These are phyloP conservation scores for Apostasia shenzhenica DNA, from an alignment of 106 monocot species.

Conservation along the genomic window DNA sequence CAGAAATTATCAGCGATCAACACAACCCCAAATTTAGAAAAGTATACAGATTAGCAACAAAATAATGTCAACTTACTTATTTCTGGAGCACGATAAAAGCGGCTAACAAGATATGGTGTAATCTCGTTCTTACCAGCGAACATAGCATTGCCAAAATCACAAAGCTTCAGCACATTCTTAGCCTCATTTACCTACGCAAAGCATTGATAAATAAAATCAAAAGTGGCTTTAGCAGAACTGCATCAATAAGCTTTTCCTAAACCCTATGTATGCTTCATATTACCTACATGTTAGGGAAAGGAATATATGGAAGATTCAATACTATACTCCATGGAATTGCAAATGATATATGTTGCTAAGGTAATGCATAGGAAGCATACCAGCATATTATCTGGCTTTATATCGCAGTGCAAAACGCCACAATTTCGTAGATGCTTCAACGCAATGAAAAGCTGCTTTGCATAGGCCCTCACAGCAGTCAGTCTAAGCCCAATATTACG, in stretches of 20 bases:
- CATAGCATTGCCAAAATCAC: conserved; percentile 99
- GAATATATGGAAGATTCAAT: too few relatives aligned
- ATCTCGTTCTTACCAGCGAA: conserved; percentile 92
- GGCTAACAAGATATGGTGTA: conserved; percentile 97
- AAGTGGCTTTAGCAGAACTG: not conserved
- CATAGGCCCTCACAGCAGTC: conserved; percentile 99
- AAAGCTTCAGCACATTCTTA: conserved; percentile 90
- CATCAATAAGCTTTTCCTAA: too few relatives aligned
- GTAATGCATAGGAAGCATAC: conserved; percentile 24
- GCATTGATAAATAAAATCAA: conserved; percentile 8
- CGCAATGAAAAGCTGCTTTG: conserved; percentile 99
- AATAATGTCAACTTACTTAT: conserved; percentile 65
- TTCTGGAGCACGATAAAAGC: conserved; percentile 98
- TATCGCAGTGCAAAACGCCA: conserved; percentile 95
- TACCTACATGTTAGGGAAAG: too few relatives aligned
- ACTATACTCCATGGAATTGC: too few relatives aligned
- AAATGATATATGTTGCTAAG: not conserved
- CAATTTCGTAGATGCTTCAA: conserved; percentile 95
- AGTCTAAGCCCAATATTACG: conserved; percentile 99
- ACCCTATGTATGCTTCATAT: too few relatives aligned
- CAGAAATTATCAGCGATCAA: conserved; percentile 3
- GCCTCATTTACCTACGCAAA: conserved; percentile 76
- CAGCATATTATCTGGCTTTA: conserved; percentile 99
- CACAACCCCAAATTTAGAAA: not conserved
- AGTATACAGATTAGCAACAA: not conserved